A percentile compares a stretch with the other conserved stretches of the same genome.
Evolutionary conservation across 208 protist genomes (phyloP).

Genomic region (Trypanosoma brucei): DNA sequence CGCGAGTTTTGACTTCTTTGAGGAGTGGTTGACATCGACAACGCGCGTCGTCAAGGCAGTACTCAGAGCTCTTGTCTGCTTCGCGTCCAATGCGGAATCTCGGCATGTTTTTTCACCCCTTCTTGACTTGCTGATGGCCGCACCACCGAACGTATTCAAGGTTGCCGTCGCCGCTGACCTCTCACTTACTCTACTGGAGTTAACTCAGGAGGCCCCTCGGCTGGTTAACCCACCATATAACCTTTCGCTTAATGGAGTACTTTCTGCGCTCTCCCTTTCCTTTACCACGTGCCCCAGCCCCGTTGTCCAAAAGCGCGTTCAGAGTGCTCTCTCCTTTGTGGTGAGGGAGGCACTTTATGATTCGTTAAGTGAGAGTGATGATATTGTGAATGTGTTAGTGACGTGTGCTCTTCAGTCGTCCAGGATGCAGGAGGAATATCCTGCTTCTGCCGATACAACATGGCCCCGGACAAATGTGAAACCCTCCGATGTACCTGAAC

Average conservation of each 20-base stretch:
- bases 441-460: not conserved
- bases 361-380: slow-evolving; percentile 8
- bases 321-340: slow-evolving; percentile 2
- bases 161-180: slow-evolving; percentile 16
- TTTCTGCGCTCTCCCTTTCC: not conserved
- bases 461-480: not conserved
- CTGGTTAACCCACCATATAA: not conserved
- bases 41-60: slow-evolving; percentile 14
- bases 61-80: slow-evolving; percentile 10
- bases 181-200: slow-evolving; percentile 11
- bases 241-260: slow-evolving; percentile 2
- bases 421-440: not conserved
- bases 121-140: slow-evolving; percentile 7
- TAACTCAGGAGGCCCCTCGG: slow-evolving; percentile 1
- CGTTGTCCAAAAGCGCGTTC: slow-evolving; percentile 4
- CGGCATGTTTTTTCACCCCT: not conserved
- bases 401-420: slow-evolving; percentile 7
- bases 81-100: slow-evolving; percentile 2
- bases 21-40: slow-evolving; percentile 7
- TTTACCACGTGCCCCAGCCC: slow-evolving; percentile 3
- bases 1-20: not conserved
- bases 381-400: slow-evolving; percentile 19
- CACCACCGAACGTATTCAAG: slow-evolving; percentile 8
- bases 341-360: slow-evolving; percentile 14
- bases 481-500: not conserved